These are phyloP conservation scores for Nematodospora valgi DNA, from an alignment of 805 yeast species.

Conservation along the genomic window DNA sequence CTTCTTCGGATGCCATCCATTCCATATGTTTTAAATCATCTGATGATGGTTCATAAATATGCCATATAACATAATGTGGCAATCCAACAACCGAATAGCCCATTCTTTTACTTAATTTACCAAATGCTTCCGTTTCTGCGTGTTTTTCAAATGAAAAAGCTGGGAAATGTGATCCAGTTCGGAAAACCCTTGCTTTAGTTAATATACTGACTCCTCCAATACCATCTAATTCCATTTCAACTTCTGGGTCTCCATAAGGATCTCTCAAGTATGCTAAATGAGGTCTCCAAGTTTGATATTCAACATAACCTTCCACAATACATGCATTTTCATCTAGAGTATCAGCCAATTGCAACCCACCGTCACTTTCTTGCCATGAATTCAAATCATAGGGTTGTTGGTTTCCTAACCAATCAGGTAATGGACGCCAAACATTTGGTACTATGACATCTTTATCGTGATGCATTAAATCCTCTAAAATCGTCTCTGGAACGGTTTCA, in stretches of 20 bases:
- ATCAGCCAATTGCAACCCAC: conserved; percentile 74
- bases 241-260: conserved; percentile 92
- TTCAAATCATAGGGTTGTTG: conserved; percentile 84
- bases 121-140: conserved; percentile 98
- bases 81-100: conserved; percentile 83
- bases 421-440: conserved; percentile 90
- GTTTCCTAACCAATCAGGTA: conserved; percentile 81
- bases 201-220: conserved; percentile 96
- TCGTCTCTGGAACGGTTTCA: conserved; percentile 81
- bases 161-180: conserved; percentile 90
- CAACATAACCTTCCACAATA: conserved; percentile 95
- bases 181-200: conserved; percentile 81
- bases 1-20: conserved; percentile 83
- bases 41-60: conserved; percentile 89
- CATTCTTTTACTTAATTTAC: conserved; percentile 83
- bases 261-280: conserved; percentile 93
- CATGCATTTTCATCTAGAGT: conserved; percentile 88
- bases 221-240: conserved; percentile 91
- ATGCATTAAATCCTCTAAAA: conserved; percentile 88
- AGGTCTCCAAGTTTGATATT: conserved; percentile 97
- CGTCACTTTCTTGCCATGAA: conserved; percentile 84
- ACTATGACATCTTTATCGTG: conserved; percentile 90
- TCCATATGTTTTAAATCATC: conserved; percentile 85
- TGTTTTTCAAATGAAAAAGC: conserved; percentile 94
- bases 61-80: conserved; percentile 96